Percentiles rank a stretch among this genome's conserved stretches.
These are phyloP conservation scores for Neurospora tetraspora DNA, from an alignment of 495 filamentous ascomycete species.

Conservation along the genomic window DNA sequence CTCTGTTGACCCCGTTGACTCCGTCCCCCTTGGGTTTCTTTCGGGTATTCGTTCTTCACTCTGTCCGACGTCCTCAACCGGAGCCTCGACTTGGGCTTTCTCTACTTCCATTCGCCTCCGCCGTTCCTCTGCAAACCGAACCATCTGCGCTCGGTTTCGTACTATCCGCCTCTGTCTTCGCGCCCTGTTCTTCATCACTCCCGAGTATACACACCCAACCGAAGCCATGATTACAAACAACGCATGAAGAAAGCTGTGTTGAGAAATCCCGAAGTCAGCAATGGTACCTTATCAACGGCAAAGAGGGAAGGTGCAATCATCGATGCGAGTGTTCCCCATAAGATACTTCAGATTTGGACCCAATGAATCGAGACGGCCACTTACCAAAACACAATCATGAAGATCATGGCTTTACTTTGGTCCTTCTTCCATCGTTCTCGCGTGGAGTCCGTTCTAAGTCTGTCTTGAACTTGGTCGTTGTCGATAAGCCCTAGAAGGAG, in stretches of 20 bases:
- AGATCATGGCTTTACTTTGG: conserved; percentile 18
- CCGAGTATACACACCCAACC: conserved; percentile 5
- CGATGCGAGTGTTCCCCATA: neutral
- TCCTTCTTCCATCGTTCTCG: conserved; percentile 9
- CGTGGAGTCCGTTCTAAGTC: neutral
- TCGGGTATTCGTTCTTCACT: neutral
- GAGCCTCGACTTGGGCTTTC: neutral
- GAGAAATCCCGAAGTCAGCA: neutral
- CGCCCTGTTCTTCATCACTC: neutral
- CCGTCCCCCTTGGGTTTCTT: neutral
- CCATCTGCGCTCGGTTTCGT: conserved; percentile 12
- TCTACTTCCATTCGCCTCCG: neutral
- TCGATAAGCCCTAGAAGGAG: conserved; percentile 10
- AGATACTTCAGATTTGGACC: neutral
- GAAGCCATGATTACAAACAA: conserved; percentile 14
- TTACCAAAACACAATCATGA: conserved; percentile 21
- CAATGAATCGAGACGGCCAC: neutral
- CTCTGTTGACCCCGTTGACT: neutral
- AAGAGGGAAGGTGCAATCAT: neutral
- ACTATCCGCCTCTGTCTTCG: neutral
- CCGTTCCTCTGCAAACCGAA: conserved; percentile 9
- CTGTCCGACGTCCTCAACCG: neutral
- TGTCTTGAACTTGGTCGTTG: neutral
- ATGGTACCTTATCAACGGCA: neutral
- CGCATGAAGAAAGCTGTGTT: conserved; percentile 11